Evolutionary conservation across 2,329 filamentous ascomycete species (phyloP), one percentile per base, ranked within the genome.

Genomic region (Pyricularia grisea): DNA sequence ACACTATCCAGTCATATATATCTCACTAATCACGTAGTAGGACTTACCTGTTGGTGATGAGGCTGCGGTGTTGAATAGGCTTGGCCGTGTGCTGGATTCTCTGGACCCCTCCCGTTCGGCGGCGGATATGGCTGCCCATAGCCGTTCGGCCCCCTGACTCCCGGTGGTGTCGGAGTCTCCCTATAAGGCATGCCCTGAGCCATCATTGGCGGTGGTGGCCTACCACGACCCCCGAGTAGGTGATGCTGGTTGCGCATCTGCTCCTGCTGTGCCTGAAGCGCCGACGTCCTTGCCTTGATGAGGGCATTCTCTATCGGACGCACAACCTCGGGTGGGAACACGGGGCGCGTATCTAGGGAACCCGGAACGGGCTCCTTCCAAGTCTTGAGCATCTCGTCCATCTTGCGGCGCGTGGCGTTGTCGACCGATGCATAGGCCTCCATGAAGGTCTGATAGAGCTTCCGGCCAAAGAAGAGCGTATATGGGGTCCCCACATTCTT

Each of bases 401-500:
- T 92, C 79, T 96, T 96, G 73, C 90, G 90, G 72, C 95, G 89
- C 27, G 94, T 93, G 70, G 86, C 85, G 72, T 87, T 86, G 75
- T 97, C 93, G 71, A 98, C 94, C 70, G 96, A 87, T 3, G 91
- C 92, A 77, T 98, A 99, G 55, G 95, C 92, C 75, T 96, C 92
- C 93, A 98, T 97, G 77, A 97, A 99, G 4, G 93, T 98, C 74
- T 90, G 88, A 80, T 94, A 98, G 58, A 99, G 87, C 76, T 94
- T 94, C 60, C 92, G 90, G 68, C 94, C 93, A 72, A 99, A 91
- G 78, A 97, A 98, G 14, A 98, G 85, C 0, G 94, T 98, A 79
- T 99, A 99, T 9, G 95, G 95, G 0, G 94, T 97, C 71, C 95
- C 95, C 71, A 99, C 93, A 82, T 99, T 98, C 81, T 99, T 99